phyloP scores from a whole-genome alignment of 345 rosid species.

The Limnanthes douglasii region DNA sequence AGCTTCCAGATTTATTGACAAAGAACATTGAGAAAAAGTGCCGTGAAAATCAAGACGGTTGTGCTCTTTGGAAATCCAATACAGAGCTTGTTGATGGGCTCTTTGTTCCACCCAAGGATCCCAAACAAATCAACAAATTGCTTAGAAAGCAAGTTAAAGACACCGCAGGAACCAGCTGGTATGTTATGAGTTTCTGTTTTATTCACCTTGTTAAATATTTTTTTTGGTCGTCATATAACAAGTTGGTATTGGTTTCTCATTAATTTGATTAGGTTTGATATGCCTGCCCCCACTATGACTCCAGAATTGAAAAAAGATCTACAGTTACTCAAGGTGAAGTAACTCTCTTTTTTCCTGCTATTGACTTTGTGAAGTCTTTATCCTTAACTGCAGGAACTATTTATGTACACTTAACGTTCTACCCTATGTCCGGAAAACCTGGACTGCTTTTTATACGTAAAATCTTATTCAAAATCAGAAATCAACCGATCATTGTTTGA shows the following conservation, averaged over 20 bases:
- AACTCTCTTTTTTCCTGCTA: background rate
- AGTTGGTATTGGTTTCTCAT: background rate
- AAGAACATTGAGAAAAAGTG: slow-evolving; percentile 6
- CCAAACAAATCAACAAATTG: slow-evolving; percentile 52
- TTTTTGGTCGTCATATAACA: background rate
- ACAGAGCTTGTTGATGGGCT: slow-evolving; percentile 70
- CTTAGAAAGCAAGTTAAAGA: slow-evolving; percentile 56
- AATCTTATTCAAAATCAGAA: too few species aligned
- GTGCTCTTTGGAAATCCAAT: slow-evolving; percentile 44
- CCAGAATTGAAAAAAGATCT: slow-evolving; percentile 83
- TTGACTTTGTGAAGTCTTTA: background rate
- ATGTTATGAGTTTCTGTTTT: background rate
- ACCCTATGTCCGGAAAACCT: too few species aligned
- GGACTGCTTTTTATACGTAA: too few species aligned
- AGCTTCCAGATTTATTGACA: slow-evolving; percentile 25
- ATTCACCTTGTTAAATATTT: background rate
- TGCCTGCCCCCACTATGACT: slow-evolving; percentile 84
- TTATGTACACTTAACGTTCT: too few species aligned
- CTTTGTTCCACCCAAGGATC: slow-evolving; percentile 60
- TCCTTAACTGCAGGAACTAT: too few species aligned
- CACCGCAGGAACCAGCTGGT: slow-evolving; percentile 62
- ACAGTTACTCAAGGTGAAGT: slow-evolving; percentile 73
- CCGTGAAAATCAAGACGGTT: slow-evolving; percentile 10
- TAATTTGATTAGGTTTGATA: slow-evolving; percentile 53
- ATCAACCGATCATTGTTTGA: too few species aligned